Conservation (phyloP, 352 stramenopile genomes). For the Globisporangium nodosum region DNA sequence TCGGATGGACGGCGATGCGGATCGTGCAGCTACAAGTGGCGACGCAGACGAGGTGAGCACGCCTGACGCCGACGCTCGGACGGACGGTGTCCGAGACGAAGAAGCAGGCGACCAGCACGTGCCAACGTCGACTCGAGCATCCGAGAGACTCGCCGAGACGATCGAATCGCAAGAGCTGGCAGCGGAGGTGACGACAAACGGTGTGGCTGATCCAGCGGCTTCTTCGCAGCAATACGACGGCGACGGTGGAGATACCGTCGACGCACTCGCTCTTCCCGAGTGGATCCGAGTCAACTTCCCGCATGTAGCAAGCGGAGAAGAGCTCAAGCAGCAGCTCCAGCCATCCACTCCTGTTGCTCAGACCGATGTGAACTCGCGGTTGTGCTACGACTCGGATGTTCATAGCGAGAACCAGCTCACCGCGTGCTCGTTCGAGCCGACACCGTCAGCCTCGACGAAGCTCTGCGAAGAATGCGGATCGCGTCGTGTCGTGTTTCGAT, state of each 20-base stretch:
- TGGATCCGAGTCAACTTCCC: constrained; percentile 42
- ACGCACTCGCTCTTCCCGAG: constrained; percentile 14
- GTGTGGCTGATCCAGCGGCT: too few species aligned
- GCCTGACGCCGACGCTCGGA: too few species aligned
- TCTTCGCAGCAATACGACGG: neutral
- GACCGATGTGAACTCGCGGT: neutral
- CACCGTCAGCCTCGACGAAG: neutral
- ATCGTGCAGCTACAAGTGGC: too few species aligned
- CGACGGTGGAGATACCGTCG: neutral
- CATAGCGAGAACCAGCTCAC: neutral
- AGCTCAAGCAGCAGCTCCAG: constrained; percentile 14
- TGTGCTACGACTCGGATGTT: neutral
- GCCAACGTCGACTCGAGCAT: too few species aligned
- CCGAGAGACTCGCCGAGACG: too few species aligned
- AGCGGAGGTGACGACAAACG: too few species aligned
- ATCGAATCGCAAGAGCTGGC: too few species aligned
- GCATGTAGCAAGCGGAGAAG: constrained; percentile 13
- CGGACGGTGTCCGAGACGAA: too few species aligned
- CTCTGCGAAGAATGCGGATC: constrained; percentile 55
- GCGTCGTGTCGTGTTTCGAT: constrained; percentile 21
- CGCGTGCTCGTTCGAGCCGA: neutral
- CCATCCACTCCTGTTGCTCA: neutral
- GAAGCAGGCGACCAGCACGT: too few species aligned
- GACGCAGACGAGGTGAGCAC: too few species aligned
- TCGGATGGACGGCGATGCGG: too few species aligned